A percentile compares a stretch with the other conserved stretches of the same genome.
Conservation (phyloP, 225 moss, liverwort and hornwort genomes). For the Marchantia paleacea region DNA sequence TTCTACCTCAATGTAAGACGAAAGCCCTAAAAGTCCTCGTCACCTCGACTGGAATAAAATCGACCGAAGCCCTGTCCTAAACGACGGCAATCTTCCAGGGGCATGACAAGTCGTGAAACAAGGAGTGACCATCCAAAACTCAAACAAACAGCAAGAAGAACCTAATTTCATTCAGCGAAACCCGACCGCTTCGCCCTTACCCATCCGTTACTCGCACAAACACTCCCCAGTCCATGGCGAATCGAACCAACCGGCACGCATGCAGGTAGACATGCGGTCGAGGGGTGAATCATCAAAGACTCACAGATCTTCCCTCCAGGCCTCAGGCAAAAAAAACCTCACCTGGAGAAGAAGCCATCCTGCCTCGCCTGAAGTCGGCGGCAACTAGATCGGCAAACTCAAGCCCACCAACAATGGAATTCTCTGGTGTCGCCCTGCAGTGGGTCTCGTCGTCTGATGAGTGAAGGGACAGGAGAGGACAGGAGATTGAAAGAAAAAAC, state of each 20-base stretch:
- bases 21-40: not conserved
- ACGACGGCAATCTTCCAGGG: not conserved
- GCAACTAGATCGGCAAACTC: constrained; percentile 23
- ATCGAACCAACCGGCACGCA: not conserved
- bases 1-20: not conserved
- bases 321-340: not conserved
- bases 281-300: not conserved
- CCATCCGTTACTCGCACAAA: not conserved
- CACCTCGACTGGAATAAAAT: not conserved
- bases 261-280: not conserved
- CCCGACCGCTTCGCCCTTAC: not conserved
- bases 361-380: constrained; percentile 21
- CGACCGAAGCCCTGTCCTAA: not conserved
- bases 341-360: constrained; percentile 25
- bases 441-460: not conserved
- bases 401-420: not conserved
- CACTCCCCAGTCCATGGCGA: not conserved
- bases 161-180: not conserved
- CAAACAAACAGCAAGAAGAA: too few relatives aligned
- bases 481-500: not conserved
- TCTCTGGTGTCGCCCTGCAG: not conserved
- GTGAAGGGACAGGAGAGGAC: not conserved
- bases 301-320: not conserved
- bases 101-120: not conserved
- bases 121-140: not conserved